A percentile compares a stretch with the other conserved stretches of the same genome.
Conservation (phyloP, 2,329 filamentous ascomycete species). For the Aspergillus intermedius region DNA sequence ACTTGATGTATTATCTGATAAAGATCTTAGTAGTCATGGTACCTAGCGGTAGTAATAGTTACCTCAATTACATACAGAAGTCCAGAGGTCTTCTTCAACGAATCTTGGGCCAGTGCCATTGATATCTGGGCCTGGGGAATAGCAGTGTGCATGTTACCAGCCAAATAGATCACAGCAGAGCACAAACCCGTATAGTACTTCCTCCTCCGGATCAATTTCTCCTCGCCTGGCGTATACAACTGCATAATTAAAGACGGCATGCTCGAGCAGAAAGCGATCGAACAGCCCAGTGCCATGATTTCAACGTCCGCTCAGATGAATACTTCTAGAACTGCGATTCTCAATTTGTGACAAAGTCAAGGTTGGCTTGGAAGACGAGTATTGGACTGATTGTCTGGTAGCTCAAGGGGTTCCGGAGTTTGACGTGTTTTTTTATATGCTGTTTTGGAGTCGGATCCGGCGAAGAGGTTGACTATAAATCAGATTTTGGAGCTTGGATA, state of each 20-base stretch:
- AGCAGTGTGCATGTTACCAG: too few species aligned
- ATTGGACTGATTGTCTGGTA: background rate
- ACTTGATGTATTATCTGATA: too few species aligned
- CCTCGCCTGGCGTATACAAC: background rate
- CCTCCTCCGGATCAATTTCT: background rate
- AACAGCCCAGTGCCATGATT: background rate
- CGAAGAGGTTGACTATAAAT: background rate
- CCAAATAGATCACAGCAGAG: too few species aligned
- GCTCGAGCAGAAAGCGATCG: background rate
- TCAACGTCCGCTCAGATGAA: background rate
- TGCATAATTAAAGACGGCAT: background rate
- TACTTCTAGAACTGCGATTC: background rate
- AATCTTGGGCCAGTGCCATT: too few species aligned
- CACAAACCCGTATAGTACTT: background rate
- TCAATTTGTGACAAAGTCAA: background rate
- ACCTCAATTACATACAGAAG: too few species aligned
- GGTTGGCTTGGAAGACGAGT: background rate
- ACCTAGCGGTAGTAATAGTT: too few species aligned
- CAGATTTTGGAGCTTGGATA: slow-evolving; percentile 2
- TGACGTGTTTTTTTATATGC: background rate
- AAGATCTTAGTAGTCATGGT: too few species aligned
- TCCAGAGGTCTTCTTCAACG: too few species aligned
- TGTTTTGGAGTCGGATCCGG: background rate
- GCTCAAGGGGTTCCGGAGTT: background rate
- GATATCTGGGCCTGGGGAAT: too few species aligned